These are phyloP conservation scores for Leishmania braziliensis DNA, from an alignment of 208 protist genomes.

Conservation along the genomic window DNA sequence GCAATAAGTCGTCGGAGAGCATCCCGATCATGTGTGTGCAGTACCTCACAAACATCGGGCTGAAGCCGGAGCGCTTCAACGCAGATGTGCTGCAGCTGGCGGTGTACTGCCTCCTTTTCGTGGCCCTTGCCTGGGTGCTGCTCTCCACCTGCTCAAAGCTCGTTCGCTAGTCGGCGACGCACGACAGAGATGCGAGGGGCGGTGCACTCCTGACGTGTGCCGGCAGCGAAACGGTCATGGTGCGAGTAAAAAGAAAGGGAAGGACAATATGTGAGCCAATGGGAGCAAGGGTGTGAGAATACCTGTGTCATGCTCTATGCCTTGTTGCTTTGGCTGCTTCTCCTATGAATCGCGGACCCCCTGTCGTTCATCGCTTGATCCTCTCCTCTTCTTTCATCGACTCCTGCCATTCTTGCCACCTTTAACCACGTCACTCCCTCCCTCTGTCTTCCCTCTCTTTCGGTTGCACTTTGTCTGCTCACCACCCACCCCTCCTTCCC, in stretches of 20 bases:
- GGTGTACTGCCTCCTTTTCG: conserved; percentile 59
- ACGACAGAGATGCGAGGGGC: not conserved
- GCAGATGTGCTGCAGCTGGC: conserved; percentile 80
- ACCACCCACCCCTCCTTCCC: not conserved
- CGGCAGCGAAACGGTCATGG: not conserved
- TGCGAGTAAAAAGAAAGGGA: not conserved
- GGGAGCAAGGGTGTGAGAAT: not conserved
- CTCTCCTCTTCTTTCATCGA: not conserved
- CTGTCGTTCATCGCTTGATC: not conserved
- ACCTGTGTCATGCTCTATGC: not conserved
- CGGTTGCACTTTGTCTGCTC: not conserved
- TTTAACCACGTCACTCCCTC: no score
- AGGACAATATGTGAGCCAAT: not conserved
- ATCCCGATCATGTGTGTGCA: conserved; percentile 87
- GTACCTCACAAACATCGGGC: conserved; percentile 86
- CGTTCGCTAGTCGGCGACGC: conserved; percentile 36
- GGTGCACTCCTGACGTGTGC: not conserved
- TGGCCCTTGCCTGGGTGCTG: conserved; percentile 65
- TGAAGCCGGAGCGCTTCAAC: conserved; percentile 69
- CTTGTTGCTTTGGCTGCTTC: not conserved
- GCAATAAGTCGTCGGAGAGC: conserved; percentile 49
- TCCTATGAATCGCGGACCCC: not conserved
- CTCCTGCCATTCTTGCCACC: not conserved
- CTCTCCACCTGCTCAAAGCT: conserved; percentile 69
- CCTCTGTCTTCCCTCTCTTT: not conserved